Evolutionary conservation across 257 asterid genomes (phyloP), one percentile per base, ranked within the genome.

Genomic region (Forsythia suspensa): DNA sequence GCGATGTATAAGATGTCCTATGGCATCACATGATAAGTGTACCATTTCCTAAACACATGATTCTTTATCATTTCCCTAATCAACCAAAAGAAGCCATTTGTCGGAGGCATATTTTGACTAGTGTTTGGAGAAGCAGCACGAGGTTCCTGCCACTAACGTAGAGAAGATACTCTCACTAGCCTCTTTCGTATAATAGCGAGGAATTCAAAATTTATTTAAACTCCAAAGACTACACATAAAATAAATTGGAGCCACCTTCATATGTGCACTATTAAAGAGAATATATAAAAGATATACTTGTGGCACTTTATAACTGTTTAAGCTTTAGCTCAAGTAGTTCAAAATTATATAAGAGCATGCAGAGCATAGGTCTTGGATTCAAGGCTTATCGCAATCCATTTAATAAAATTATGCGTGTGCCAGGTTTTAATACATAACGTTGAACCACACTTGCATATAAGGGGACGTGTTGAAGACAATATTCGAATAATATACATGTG

Each of bases 61-160:
- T 91, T 82, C 34, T 29, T 29, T 29, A 29, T 29, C 46, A 84
- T 73, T 67, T 89, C 70, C 87, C 82, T 79, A 83, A 82, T 84
- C 87, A 84, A 66, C 92, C 93, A 43, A 92, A 94, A 48, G 90
- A 87, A 88, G 91, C 84, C 66, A 86, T 92, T 82, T 92, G 97
- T 81, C 92, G 98, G 98, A 88, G 82, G 82, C 97, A 92, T 87
- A 80, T 85, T 21, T 83, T 67, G 94, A 92, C 83, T 90, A 90
- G 88, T 91, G 46, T 42, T 42, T 42, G 11, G 67, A 42, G 12
- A 42, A 42, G 3, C 3, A 42, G 10, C 12, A 42, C 48, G 12
- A 42, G 48, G 48, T 8, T 8, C 12, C 0, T 42, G 48, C 12
- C 48, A 42, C 12, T 42, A 1, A 12, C 0, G 0, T 9, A 43